Conservation (phyloP, 495 filamentous ascomycete species). For the Cudoniella acicularis region DNA sequence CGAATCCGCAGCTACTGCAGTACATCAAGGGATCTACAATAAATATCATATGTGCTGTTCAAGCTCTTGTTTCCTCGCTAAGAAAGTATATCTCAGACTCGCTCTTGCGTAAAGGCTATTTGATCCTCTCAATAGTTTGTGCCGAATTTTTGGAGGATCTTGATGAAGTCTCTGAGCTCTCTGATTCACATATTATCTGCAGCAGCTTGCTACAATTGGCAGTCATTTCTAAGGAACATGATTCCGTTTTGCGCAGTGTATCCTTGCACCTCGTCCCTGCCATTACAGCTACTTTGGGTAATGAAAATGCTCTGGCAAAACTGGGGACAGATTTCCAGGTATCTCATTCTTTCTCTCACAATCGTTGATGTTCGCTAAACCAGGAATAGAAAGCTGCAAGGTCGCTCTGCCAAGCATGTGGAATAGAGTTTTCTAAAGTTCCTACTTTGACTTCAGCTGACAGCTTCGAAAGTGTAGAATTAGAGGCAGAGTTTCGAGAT, state of each 20-base stretch:
- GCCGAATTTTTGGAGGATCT: conserved; percentile 8
- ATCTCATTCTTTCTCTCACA: background rate
- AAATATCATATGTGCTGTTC: conserved; percentile 9
- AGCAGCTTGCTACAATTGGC: conserved; percentile 16
- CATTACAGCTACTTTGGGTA: conserved; percentile 8
- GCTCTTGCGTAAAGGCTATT: conserved; percentile 20
- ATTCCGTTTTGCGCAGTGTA: conserved; percentile 15
- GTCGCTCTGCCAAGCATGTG: conserved; percentile 10
- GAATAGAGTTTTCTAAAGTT: conserved; percentile 8
- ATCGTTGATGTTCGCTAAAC: background rate
- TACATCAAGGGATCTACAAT: background rate
- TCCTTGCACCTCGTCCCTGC: conserved; percentile 13
- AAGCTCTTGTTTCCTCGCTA: conserved; percentile 14
- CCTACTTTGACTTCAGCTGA: background rate
- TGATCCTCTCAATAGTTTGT: conserved; percentile 12
- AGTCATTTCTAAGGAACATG: conserved; percentile 8
- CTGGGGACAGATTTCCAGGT: conserved; percentile 27
- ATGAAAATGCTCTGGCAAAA: conserved; percentile 1
- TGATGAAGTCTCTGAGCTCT: background rate
- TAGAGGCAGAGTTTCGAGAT: conserved; percentile 16
- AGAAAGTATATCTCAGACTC: conserved; percentile 4
- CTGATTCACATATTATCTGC: conserved; percentile 8
- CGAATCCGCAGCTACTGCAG: background rate
- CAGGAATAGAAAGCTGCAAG: conserved; percentile 4
- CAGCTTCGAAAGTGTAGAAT: conserved; percentile 11